Evolutionary conservation across 495 filamentous ascomycete genomes (phyloP).

Genomic region (Rhypophila decipiens): DNA sequence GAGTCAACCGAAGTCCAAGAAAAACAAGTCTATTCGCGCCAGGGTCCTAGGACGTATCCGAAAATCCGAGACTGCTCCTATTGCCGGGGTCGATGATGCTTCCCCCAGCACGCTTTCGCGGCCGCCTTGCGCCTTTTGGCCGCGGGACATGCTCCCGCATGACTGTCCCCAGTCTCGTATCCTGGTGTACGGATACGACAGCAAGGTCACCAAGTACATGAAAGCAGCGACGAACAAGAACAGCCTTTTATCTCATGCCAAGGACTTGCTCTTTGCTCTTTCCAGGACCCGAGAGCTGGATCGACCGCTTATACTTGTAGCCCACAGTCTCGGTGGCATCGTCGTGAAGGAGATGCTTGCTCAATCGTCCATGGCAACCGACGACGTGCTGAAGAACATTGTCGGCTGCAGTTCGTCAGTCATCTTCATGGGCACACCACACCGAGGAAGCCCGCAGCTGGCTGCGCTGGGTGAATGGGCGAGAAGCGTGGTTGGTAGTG

Average conservation of each 20-base stretch:
- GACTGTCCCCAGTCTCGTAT: conserved; percentile 27
- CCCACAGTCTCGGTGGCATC: conserved; percentile 24
- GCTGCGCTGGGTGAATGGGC: conserved; percentile 7
- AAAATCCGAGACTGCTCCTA: not conserved
- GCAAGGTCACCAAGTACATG: conserved; percentile 25
- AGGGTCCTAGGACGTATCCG: not conserved
- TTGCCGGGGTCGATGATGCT: not conserved
- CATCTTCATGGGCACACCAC: conserved; percentile 37
- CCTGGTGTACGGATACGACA: conserved; percentile 38
- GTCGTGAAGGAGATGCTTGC: conserved; percentile 9
- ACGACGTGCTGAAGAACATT: conserved; percentile 8
- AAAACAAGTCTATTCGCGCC: not conserved
- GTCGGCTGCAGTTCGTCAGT: conserved; percentile 27
- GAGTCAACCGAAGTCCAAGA: not conserved
- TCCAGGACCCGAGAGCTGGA: conserved; percentile 3
- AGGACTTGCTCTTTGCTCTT: conserved; percentile 27
- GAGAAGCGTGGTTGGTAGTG: conserved; percentile 1
- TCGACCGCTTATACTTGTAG: conserved; percentile 33
- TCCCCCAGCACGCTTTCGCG: not conserved
- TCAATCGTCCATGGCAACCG: not conserved
- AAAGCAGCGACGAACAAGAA: conserved; percentile 15
- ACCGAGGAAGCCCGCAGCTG: conserved; percentile 22
- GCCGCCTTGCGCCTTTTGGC: conserved; percentile 34
- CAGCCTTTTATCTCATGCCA: conserved; percentile 28
- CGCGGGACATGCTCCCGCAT: conserved; percentile 28